These are phyloP conservation scores for Viridothelium virens DNA, from an alignment of 495 filamentous ascomycete genomes.

Conservation along the genomic window DNA sequence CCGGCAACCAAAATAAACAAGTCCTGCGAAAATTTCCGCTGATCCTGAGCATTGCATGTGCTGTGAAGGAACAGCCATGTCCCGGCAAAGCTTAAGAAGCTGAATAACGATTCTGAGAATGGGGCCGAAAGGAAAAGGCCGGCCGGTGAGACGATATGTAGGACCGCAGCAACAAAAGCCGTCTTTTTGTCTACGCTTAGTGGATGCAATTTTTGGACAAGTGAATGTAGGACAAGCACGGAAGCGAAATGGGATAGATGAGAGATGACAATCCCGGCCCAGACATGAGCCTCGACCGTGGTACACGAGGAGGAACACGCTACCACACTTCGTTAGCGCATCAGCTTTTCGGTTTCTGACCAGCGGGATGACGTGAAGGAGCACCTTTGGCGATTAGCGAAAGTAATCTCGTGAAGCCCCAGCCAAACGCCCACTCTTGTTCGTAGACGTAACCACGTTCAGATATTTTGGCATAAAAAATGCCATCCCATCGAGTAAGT, in stretches of 20 bases:
- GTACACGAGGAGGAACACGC: neutral
- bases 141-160: conserved; percentile 80
- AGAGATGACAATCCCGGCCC: conserved; percentile 56
- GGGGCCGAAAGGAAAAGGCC: conserved; percentile 87
- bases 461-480: conserved; percentile 71
- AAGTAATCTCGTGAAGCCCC: conserved; percentile 48
- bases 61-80: conserved; percentile 1
- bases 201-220: conserved; percentile 43
- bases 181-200: conserved; percentile 35
- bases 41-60: neutral
- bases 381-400: conserved; percentile 19
- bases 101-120: conserved; percentile 72
- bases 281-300: conserved; percentile 23
- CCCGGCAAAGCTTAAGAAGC: conserved; percentile 68
- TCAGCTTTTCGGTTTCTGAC: neutral
- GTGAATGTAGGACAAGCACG: conserved; percentile 59
- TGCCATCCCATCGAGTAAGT: conserved; percentile 82
- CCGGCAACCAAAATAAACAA: conserved; percentile 51
- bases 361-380: neutral
- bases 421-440: conserved; percentile 95
- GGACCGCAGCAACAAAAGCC: conserved; percentile 56
- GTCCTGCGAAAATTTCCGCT: conserved; percentile 31
- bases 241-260: conserved; percentile 68
- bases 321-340: neutral
- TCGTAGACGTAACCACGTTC: conserved; percentile 73